Evolutionary conservation across 306 rosid species (phyloP).

Genomic region (apple (Malus domestica)): ASM211411v1 NC_041790.1:27271501-27272000

Average conservation of each 20-base stretch:
- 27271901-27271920: conserved; percentile 21
- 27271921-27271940: conserved; percentile 5
- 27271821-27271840: conserved; percentile 18
- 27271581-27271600: background rate
- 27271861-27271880: conserved; percentile 49
- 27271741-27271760: conserved; percentile 52
- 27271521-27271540: background rate
- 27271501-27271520: background rate
- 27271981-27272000: conserved; percentile 2
- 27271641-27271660: background rate
- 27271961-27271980: background rate
- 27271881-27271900: conserved; percentile 38
- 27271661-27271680: conserved; percentile 11
- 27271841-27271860: conserved; percentile 34
- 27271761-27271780: conserved; percentile 39
- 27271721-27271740: conserved; percentile 34
- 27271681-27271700: conserved; percentile 21
- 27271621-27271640: background rate
- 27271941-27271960: conserved; percentile 13
- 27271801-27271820: conserved; percentile 16
- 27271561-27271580: background rate
- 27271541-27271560: background rate
- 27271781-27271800: conserved; percentile 27
- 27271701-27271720: conserved; percentile 38
- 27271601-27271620: background rate